Conservation (phyloP, 1,284 basidiomycete species). For the Cryptococcus neoformans region DNA sequence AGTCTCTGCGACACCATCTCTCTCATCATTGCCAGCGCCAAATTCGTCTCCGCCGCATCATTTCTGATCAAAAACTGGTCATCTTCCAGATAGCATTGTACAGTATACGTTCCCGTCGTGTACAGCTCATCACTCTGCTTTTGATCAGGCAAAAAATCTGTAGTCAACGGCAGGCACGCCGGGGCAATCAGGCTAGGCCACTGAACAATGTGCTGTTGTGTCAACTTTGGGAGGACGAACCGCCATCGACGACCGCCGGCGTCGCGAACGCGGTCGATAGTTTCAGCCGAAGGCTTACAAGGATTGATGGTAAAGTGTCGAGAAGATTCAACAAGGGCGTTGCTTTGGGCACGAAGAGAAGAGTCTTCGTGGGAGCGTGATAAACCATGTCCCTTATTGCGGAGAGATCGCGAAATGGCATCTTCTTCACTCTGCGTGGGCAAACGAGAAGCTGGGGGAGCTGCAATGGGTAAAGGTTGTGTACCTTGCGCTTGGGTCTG, state of each 20-base stretch:
- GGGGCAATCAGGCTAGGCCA: slow-evolving; percentile 85
- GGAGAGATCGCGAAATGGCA: slow-evolving; percentile 15
- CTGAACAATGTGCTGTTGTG: slow-evolving; percentile 77
- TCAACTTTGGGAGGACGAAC: slow-evolving; percentile 72
- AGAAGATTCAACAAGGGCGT: slow-evolving; percentile 17
- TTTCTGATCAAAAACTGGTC: slow-evolving; percentile 61
- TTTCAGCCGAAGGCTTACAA: slow-evolving; percentile 36
- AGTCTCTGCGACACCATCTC: slow-evolving; percentile 92
- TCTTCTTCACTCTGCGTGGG: slow-evolving; percentile 24
- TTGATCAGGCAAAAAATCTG: slow-evolving; percentile 78
- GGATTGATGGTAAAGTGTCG: slow-evolving; percentile 46
- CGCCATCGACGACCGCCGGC: slow-evolving; percentile 78
- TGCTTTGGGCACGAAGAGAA: slow-evolving; percentile 31
- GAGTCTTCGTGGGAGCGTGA: slow-evolving; percentile 29
- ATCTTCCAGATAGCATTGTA: slow-evolving; percentile 48
- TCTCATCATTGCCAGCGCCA: slow-evolving; percentile 80
- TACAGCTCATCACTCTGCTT: slow-evolving; percentile 74
- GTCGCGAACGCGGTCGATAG: slow-evolving; percentile 13
- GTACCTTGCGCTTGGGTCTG: slow-evolving; percentile 12
- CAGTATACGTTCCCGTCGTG: slow-evolving; percentile 61
- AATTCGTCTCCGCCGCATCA: slow-evolving; percentile 52
- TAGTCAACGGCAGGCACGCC: slow-evolving; percentile 84
- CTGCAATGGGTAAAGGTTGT: slow-evolving; percentile 38
- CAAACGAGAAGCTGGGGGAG: slow-evolving; percentile 5
- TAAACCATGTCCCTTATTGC: slow-evolving; percentile 8